Evolutionary conservation across 2,329 filamentous ascomycete genomes (phyloP), one percentile per base, ranked within the genome.

Genomic region (Diaporthe sp.): DNA sequence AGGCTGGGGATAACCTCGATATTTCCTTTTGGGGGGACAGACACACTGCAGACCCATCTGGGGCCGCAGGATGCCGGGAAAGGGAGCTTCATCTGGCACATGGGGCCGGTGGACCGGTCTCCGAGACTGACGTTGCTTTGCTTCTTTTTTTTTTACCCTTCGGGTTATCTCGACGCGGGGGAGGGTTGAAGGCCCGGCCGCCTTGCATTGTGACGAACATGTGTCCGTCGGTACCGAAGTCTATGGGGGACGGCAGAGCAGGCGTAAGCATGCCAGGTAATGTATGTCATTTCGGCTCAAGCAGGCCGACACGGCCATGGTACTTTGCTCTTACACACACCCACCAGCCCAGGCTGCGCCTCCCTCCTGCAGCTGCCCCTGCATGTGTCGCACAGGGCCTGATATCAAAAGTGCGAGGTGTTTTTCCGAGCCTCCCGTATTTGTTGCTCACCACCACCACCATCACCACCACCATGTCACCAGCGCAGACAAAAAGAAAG

Each of bases 71-170:
- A 51, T 53, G 44, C 44, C 62, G 46, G 22, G 4, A 51, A 15
- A 53, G 62, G 62, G 44, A 53, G 62, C 62, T 51, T 68, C 62
- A 68, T 68, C 62, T 68, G 62, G 62, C 62, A 53, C 44, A 15
- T 19, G 44, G 62, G 62, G 62, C 62, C 62, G 62, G 19, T 68
- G 62, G 44, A 68, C 62, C 62, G 62, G 19, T 37, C 44, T n/a
- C 62, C 62, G 62, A 51, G 44, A 68, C 62, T 68, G 62, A 25
- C 62, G 31, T 53, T 68, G 62, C 28, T 39, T 68, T 51, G 31
- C 28, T 13, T 49, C 19, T 22, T 12, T 22, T 34, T 15, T 42
- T 34, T 31, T 19, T 3, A 42, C n/a, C 42, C 42, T 39, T 51
- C 62, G 44, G 62, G 62, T 7, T 53, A 68, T 68, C 62, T 68